A percentile compares a stretch with the other conserved stretches of the same genome.
Evolutionary conservation across 768 basidiomycete species (phyloP).

Genomic region (Lenzites betulinus): DNA sequence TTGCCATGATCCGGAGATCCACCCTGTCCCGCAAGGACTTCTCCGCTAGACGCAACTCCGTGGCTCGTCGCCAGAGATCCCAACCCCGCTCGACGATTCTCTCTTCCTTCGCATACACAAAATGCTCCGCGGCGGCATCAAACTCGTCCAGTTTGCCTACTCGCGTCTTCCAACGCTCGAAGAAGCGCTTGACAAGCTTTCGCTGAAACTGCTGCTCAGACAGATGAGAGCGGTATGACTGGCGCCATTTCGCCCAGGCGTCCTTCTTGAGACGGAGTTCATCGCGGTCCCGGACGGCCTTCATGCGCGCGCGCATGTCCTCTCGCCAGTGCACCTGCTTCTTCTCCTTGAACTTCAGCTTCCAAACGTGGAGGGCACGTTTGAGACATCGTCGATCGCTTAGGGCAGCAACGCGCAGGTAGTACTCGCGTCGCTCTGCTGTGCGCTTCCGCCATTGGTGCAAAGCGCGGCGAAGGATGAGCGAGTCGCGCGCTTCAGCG

Average conservation of each 20-base stretch:
- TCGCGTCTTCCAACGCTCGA: conserved; percentile 55
- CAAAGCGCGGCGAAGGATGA: conserved; percentile 59
- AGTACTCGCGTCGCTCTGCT: conserved; percentile 39
- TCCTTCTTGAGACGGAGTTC: conserved; percentile 56
- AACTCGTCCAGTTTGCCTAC: conserved; percentile 44
- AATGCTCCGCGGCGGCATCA: conserved; percentile 52
- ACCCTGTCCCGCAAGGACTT: conserved; percentile 46
- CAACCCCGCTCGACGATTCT: conserved; percentile 46
- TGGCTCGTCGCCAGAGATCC: conserved; percentile 56
- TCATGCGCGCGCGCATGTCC: conserved; percentile 75
- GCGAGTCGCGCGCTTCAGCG: conserved; percentile 63
- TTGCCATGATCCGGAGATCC: conserved; percentile 49
- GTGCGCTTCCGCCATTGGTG: conserved; percentile 60
- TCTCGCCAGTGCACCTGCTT: conserved; percentile 62
- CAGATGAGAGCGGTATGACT: conserved; percentile 50
- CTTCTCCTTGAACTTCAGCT: conserved; percentile 50
- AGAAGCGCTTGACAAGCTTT: conserved; percentile 45
- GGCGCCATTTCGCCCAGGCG: conserved; percentile 70
- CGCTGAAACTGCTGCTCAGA: conserved; percentile 53
- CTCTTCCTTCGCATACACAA: conserved; percentile 42
- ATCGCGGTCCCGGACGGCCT: conserved; percentile 54
- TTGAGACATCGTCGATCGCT: conserved; percentile 49
- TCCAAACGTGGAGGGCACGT: conserved; percentile 54
- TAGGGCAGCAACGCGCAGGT: conserved; percentile 44
- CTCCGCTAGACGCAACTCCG: conserved; percentile 48